Evolutionary conservation across 139 green algal species (phyloP).

Genomic region (Chlamydomonas sphaeroides): DNA sequence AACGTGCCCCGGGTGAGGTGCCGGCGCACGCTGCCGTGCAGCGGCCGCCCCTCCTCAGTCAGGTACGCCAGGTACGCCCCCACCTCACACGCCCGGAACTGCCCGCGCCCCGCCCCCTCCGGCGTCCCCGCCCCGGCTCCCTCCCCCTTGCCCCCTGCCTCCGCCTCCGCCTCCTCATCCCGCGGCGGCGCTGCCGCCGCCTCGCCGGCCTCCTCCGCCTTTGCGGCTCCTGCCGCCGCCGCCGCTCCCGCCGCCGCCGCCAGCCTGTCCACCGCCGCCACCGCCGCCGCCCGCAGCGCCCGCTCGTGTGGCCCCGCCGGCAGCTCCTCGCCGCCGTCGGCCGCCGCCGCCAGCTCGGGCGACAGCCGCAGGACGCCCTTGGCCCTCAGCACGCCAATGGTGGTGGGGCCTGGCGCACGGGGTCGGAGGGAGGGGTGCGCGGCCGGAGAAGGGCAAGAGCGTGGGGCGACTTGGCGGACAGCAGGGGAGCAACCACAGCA

Average conservation of each 20-base stretch:
- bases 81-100: constrained; percentile 36
- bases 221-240: background rate
- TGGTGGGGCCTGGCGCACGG: constrained; percentile 1
- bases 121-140: background rate
- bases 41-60: constrained; percentile 16
- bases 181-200: background rate
- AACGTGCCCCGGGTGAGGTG: constrained; percentile 2
- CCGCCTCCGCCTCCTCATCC: background rate
- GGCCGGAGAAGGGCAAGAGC: too few species aligned
- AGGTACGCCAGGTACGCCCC: constrained; percentile 42
- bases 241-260: background rate
- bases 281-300: constrained; percentile 40
- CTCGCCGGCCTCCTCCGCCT: background rate
- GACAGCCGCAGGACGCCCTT: constrained; percentile 45
- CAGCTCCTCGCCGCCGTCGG: constrained; percentile 38
- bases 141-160: background rate
- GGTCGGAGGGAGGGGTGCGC: background rate
- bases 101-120: background rate
- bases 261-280: constrained; percentile 26
- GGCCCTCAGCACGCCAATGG: constrained; percentile 35
- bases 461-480: too few species aligned
- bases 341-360: constrained; percentile 1
- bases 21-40: constrained; percentile 3
- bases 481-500: too few species aligned
- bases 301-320: constrained; percentile 45